Conservation (phyloP, 768 basidiomycete species). For the Strobilomyces confusus region DNA sequence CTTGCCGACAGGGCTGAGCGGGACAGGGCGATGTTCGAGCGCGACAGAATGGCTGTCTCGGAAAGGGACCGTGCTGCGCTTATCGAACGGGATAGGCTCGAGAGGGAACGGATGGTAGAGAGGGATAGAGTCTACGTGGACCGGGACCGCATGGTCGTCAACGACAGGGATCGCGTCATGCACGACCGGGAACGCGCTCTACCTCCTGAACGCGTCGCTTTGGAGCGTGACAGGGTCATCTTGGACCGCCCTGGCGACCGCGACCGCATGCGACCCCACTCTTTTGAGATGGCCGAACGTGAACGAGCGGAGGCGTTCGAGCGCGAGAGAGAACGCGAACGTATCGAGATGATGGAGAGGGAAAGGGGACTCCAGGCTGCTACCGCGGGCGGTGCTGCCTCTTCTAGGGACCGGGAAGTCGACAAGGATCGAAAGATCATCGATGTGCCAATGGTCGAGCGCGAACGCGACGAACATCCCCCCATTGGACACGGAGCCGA, state of each 20-base stretch:
- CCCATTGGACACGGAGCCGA: constrained; percentile 15
- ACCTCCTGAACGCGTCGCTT: constrained; percentile 14
- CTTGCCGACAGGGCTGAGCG: constrained; percentile 20
- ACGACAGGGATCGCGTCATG: constrained; percentile 23
- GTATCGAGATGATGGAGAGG: constrained; percentile 25
- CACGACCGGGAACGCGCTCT: constrained; percentile 22
- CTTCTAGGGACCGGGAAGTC: constrained; percentile 21
- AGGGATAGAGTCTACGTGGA: constrained; percentile 21
- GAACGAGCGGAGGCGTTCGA: constrained; percentile 30
- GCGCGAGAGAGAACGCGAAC: constrained; percentile 33
- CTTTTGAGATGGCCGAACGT: constrained; percentile 21
- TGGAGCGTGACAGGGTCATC: constrained; percentile 23
- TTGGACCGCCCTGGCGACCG: constrained; percentile 25
- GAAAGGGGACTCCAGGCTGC: constrained; percentile 24
- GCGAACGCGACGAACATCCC: constrained; percentile 21
- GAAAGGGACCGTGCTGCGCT: constrained; percentile 22
- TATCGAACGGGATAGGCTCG: constrained; percentile 21
- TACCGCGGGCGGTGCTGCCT: not conserved
- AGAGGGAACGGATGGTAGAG: constrained; percentile 21
- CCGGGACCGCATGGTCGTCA: constrained; percentile 21
- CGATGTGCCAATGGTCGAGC: constrained; percentile 16
- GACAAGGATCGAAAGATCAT: constrained; percentile 21
- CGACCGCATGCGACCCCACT: constrained; percentile 23
- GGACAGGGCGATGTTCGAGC: constrained; percentile 22
- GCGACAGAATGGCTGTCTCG: constrained; percentile 16